These are phyloP conservation scores for Elsinoe perseae DNA, from an alignment of 2,329 filamentous ascomycete species.

Conservation along the genomic window DNA sequence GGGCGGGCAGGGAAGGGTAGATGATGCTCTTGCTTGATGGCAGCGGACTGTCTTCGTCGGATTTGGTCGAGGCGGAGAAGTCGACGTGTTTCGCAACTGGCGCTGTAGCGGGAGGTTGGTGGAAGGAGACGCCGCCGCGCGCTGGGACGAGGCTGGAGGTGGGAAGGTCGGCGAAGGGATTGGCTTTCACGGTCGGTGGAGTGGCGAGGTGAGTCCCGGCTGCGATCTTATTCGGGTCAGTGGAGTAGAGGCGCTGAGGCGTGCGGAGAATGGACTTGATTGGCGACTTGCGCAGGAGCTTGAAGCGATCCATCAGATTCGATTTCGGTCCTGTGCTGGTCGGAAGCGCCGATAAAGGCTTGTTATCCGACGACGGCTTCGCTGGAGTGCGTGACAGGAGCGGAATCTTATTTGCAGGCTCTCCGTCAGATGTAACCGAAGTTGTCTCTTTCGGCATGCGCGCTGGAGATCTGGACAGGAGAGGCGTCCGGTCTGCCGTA, in stretches of 20 bases:
- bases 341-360: constrained; percentile 21
- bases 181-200: constrained; percentile 27
- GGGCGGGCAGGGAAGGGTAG: constrained; percentile 22
- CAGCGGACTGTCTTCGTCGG: constrained; percentile 19
- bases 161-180: neutral
- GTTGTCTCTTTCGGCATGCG: constrained; percentile 4
- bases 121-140: constrained; percentile 32
- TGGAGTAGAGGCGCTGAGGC: constrained; percentile 51
- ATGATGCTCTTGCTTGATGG: constrained; percentile 22
- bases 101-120: constrained; percentile 52
- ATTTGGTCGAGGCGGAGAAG: constrained; percentile 59
- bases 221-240: constrained; percentile 51
- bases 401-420: constrained; percentile 15
- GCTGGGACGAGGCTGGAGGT: neutral
- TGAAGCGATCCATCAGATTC: constrained; percentile 36
- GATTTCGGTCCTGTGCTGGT: constrained; percentile 26
- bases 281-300: constrained; percentile 45
- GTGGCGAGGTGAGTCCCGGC: constrained; percentile 50
- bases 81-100: constrained; percentile 71
- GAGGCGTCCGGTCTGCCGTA: constrained; percentile 22
- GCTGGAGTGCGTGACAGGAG: constrained; percentile 19
- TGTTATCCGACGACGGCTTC: constrained; percentile 12
- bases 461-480: constrained; percentile 30
- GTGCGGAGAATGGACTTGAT: constrained; percentile 58
- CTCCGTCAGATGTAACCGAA: neutral